phyloP scores from a whole-genome alignment of 768 basidiomycete species.

The Kwoniella sp. region DNA sequence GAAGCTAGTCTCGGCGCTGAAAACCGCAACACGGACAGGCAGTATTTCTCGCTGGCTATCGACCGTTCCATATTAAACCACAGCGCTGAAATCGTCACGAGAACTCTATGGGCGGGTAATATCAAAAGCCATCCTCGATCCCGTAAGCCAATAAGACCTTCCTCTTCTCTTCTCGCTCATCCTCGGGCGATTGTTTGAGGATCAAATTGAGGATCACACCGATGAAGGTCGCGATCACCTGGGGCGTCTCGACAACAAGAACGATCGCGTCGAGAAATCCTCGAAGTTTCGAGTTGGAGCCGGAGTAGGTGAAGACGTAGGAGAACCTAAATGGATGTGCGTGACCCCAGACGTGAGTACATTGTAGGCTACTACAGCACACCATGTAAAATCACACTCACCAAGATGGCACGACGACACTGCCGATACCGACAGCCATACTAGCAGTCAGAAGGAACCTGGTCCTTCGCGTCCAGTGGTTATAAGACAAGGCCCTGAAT shows the following conservation, averaged over 20 bases:
- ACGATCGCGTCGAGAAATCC: constrained; percentile 8
- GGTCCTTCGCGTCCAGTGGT: constrained; percentile 64
- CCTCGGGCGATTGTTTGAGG: constrained; percentile 57
- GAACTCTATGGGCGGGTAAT: too few relatives aligned
- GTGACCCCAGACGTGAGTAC: too few relatives aligned
- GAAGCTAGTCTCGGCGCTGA: too few relatives aligned
- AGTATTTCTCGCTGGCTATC: not conserved
- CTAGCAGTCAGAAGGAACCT: constrained; percentile 73
- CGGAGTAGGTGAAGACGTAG: constrained; percentile 11
- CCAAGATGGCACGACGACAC: constrained; percentile 68
- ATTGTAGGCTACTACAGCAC: constrained; percentile 57
- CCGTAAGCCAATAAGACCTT: constrained; percentile 7
- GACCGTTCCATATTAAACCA: too few relatives aligned
- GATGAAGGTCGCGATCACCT: constrained; percentile 55
- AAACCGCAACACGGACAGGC: too few relatives aligned
- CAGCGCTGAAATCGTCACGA: too few relatives aligned
- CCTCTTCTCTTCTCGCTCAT: not conserved
- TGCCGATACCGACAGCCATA: constrained; percentile 70
- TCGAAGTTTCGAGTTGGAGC: constrained; percentile 1
- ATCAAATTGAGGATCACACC: constrained; percentile 66
- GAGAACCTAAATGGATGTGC: constrained; percentile 4
- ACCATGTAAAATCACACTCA: constrained; percentile 71
- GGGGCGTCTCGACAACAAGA: constrained; percentile 1
- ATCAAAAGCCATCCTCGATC: not conserved
- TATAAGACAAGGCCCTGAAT: constrained; percentile 63